Conservation (phyloP, 306 rosid species). For the Vicia villosa region DNA sequence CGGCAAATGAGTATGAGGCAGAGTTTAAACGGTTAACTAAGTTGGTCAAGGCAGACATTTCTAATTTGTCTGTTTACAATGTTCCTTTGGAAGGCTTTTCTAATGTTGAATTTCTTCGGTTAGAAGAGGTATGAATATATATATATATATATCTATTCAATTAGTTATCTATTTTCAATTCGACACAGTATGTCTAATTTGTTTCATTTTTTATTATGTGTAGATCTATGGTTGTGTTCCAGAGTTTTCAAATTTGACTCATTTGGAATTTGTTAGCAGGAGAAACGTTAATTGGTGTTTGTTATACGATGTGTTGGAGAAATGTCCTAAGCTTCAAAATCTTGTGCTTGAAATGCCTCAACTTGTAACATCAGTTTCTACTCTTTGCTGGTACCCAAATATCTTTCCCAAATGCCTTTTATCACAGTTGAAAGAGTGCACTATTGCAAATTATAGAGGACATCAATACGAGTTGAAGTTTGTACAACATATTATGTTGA, state of each 20-base stretch:
- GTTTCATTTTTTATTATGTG: background rate
- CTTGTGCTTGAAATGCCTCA: background rate
- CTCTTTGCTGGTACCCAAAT: background rate
- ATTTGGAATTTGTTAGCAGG: background rate
- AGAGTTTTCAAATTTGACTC: background rate
- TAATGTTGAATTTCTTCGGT: background rate
- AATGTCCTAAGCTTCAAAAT: background rate
- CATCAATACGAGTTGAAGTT: background rate
- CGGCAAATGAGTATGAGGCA: background rate
- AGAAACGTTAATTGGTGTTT: background rate
- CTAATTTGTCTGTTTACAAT: background rate
- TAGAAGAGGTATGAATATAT: background rate
- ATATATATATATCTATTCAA: background rate
- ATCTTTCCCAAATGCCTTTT: background rate
- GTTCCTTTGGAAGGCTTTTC: background rate
- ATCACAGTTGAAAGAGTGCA: background rate
- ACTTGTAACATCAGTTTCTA: background rate
- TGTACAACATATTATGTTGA: background rate
- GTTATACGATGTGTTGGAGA: background rate
- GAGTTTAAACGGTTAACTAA: background rate
- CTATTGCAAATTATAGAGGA: background rate
- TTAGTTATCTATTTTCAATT: background rate
- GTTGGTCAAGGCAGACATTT: background rate
- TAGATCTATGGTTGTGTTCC: background rate
- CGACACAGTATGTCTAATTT: background rate